Base-by-base conservation (phyloP, 1,139 yeast species). In the Lodderomyces parapsilosis region DNA sequence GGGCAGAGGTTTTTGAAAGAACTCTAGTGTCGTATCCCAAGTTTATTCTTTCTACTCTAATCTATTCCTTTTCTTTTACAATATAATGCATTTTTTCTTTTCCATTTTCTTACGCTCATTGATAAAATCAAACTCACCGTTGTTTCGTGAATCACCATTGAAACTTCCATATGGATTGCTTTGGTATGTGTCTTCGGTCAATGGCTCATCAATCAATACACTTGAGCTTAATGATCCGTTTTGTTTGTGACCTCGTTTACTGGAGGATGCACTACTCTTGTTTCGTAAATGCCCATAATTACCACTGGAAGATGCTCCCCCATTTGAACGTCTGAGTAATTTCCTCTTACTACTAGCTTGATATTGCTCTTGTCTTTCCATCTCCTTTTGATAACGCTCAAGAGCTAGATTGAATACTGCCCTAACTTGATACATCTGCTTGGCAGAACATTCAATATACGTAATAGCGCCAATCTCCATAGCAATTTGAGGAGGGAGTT, bases 361-460 rank as follows among this genome's bases (percentile, higher is more conserved):
- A 34, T 63, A 52, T 50, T 69, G 76, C 43, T 71, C 76, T 48
- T 66, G 65, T 45, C 58, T 46, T 48, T 68, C 73, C 46, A 54
- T 53, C 36, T 61, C 62, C 45, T 62, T 62, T 47, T 68, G 70
- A 50, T 60, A 70, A 49, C 68, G 65, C 49, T 64, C 58, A 45
- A 73, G 62, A 9, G 77, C 76, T 53, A 71, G 72, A 52, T 86
- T 77, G 60, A 90, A 90, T 6, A 88, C 83, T 27, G 80, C 78
- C 38, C 71, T 68, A 14, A 89, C 78, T 46, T 89, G 87, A 49
- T 75, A 73, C 73, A 81, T 80, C 24, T 76, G 68, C 53, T 82
- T 84, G 11, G 96, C 87, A 3, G 94, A 84, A 57, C 96, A 87
- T 58, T 84, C 86, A 47, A 87, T 65, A 60, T 87, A 91, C n/a